Evolutionary conservation across 192 early-diverging fungal genomes (phyloP).

Genomic region (Dissophora ornata): DNA sequence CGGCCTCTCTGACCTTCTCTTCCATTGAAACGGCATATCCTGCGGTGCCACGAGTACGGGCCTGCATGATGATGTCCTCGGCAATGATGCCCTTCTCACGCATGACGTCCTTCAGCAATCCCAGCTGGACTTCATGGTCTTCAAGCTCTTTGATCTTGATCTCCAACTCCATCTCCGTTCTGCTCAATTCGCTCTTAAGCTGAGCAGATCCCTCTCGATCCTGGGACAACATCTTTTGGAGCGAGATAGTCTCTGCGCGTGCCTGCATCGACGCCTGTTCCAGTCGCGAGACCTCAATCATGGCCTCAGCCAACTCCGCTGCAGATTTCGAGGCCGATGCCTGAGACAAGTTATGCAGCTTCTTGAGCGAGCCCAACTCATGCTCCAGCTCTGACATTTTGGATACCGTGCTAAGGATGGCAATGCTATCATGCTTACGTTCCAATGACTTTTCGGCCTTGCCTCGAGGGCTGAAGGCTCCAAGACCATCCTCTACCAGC

Average conservation of each 20-base stretch:
- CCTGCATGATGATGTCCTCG: slow-evolving; percentile 38
- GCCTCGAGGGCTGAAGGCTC: slow-evolving; percentile 42
- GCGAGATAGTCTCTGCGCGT: slow-evolving; percentile 52
- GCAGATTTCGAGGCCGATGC: slow-evolving; percentile 34
- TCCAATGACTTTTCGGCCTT: slow-evolving; percentile 12
- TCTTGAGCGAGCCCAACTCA: slow-evolving; percentile 52
- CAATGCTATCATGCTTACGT: slow-evolving; percentile 49
- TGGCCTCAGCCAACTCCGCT: slow-evolving; percentile 54
- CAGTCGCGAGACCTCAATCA: slow-evolving; percentile 58
- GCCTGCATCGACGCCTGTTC: slow-evolving; percentile 61
- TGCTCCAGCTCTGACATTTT: slow-evolving; percentile 53
- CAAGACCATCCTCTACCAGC: slow-evolving; percentile 58
- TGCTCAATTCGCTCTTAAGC: slow-evolving; percentile 41
- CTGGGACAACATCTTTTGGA: slow-evolving; percentile 58
- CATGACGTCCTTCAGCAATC: slow-evolving; percentile 65
- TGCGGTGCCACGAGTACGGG: slow-evolving; percentile 21
- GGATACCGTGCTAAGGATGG: slow-evolving; percentile 42
- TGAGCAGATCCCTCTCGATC: slow-evolving; percentile 54
- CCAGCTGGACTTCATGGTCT: slow-evolving; percentile 63
- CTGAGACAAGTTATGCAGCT: slow-evolving; percentile 33
- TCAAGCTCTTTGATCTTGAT: slow-evolving; percentile 59
- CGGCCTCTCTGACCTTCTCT: slow-evolving; percentile 29
- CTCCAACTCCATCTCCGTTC: slow-evolving; percentile 55
- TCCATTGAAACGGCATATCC: slow-evolving; percentile 37
- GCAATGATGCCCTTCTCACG: slow-evolving; percentile 60